Evolutionary conservation across 2,329 filamentous ascomycete genomes (phyloP).

Genomic region (Podosphaera leucotricha): DNA sequence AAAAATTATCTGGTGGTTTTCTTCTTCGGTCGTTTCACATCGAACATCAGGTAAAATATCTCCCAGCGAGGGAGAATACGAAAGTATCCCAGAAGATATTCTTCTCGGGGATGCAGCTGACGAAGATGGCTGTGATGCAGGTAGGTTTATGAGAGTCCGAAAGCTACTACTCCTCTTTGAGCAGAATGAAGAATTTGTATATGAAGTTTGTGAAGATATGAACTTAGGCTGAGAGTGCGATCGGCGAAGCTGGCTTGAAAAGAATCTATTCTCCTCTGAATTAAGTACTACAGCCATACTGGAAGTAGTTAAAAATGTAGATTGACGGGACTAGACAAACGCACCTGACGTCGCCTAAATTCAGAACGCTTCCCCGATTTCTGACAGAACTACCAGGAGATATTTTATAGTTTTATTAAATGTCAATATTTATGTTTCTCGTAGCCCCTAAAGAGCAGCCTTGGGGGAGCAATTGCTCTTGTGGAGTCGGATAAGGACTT

Average conservation of each 20-base stretch:
- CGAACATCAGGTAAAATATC: constrained; percentile 61
- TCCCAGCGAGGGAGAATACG: constrained; percentile 37
- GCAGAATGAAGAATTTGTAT: constrained; percentile 23
- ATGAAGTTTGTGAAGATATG: constrained; percentile 22
- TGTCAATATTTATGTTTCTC: too few species aligned
- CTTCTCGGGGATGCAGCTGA: constrained; percentile 31
- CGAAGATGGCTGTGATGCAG: constrained; percentile 22
- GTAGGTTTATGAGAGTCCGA: constrained; percentile 9
- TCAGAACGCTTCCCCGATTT: too few species aligned
- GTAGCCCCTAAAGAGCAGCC: too few species aligned
- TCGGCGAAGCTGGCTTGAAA: constrained; percentile 29
- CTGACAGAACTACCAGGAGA: too few species aligned
- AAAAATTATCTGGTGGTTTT: constrained; percentile 29
- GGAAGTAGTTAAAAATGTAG: not conserved
- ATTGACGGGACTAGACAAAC: not conserved
- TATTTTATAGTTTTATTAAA: too few species aligned
- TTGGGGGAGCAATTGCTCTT: not conserved
- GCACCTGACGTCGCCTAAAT: too few species aligned
- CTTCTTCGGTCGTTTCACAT: constrained; percentile 76
- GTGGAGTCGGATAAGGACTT: not conserved
- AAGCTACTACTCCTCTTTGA: constrained; percentile 16
- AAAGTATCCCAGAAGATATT: constrained; percentile 26
- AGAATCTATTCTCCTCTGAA: constrained; percentile 32
- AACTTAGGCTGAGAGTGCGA: constrained; percentile 39
- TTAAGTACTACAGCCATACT: constrained; percentile 16